phyloP scores from a whole-genome alignment of 768 basidiomycete species.

The Sarcomyxa edulis region DNA sequence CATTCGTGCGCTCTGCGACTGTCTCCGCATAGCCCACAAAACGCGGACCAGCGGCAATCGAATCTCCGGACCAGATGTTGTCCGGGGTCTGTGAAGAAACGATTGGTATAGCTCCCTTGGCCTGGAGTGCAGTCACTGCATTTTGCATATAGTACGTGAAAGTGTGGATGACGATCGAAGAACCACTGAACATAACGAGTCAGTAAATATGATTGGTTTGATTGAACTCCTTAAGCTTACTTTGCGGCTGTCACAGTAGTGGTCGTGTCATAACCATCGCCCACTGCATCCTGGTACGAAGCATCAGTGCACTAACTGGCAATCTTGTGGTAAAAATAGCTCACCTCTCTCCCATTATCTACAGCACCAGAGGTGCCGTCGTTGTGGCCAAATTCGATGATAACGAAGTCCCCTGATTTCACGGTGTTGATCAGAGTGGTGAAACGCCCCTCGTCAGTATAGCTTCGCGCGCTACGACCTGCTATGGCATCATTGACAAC shows the following conservation, averaged over 20 bases:
- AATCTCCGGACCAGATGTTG: slow-evolving; percentile 34
- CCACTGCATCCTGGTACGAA: slow-evolving; percentile 36
- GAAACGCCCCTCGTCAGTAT: slow-evolving; percentile 43
- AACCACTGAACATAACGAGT: slow-evolving; percentile 24
- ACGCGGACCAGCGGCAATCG: slow-evolving; percentile 30
- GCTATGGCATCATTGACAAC: slow-evolving; percentile 42
- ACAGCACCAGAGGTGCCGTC: slow-evolving; percentile 31
- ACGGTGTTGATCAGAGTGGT: slow-evolving; percentile 33
- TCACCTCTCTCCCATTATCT: slow-evolving; percentile 41
- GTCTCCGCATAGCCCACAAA: slow-evolving; percentile 41
- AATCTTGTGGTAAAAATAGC: no score
- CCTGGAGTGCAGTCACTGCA: slow-evolving; percentile 32
- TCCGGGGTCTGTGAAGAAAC: slow-evolving; percentile 43
- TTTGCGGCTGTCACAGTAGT: slow-evolving; percentile 27
- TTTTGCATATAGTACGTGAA: slow-evolving; percentile 43
- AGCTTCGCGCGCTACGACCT: slow-evolving; percentile 41
- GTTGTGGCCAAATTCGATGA: slow-evolving; percentile 47
- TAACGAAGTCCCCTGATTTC: slow-evolving; percentile 33
- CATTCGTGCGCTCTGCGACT: slow-evolving; percentile 29
- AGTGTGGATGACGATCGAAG: slow-evolving; percentile 33
- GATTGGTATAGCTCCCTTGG: slow-evolving; percentile 43
- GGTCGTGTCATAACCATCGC: slow-evolving; percentile 31
- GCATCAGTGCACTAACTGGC: no score
- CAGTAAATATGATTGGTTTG: no score
- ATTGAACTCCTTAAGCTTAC: slow-evolving; percentile 15